phyloP scores from a whole-genome alignment of 169 alveolate genomes.

The Theileria annulata region DNA sequence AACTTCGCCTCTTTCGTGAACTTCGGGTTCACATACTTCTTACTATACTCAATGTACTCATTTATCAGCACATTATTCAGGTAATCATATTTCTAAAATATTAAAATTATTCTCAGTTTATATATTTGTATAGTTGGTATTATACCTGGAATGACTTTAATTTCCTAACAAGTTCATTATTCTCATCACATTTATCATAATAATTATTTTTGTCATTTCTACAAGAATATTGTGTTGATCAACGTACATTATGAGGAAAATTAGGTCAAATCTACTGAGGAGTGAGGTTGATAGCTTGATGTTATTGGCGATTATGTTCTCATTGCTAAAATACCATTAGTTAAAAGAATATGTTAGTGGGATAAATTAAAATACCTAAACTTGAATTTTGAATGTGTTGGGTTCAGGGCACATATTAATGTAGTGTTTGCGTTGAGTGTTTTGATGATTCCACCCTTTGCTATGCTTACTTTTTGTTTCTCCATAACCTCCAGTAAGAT shows the following conservation, averaged over 20 bases:
- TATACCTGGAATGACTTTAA: constrained; percentile 9
- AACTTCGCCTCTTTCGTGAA: constrained; percentile 27
- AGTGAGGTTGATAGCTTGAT: constrained; percentile 76
- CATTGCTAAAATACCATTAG: constrained; percentile 6
- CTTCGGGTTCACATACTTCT: constrained; percentile 26
- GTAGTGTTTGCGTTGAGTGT: constrained; percentile 73
- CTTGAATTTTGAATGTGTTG: constrained; percentile 67
- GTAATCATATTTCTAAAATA: constrained; percentile 19
- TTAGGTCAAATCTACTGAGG: constrained; percentile 79
- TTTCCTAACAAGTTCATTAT: constrained; percentile 5
- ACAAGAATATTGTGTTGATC: background rate
- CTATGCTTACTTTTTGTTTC: constrained; percentile 78
- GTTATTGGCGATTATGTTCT: constrained; percentile 59
- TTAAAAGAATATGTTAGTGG: background rate
- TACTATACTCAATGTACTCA: constrained; percentile 47
- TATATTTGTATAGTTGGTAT: background rate
- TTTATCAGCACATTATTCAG: constrained; percentile 21
- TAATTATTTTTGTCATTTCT: constrained; percentile 2
- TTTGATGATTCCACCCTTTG: constrained; percentile 80
- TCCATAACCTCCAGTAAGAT: constrained; percentile 93
- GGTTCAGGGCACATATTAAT: constrained; percentile 75
- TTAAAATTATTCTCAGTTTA: background rate
- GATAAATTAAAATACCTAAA: background rate
- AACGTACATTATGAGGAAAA: constrained; percentile 61
- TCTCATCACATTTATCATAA: background rate